Evolutionary conservation across 1,139 yeast genomes (phyloP).

Genomic region (Blastobotrys capitulatus): DNA sequence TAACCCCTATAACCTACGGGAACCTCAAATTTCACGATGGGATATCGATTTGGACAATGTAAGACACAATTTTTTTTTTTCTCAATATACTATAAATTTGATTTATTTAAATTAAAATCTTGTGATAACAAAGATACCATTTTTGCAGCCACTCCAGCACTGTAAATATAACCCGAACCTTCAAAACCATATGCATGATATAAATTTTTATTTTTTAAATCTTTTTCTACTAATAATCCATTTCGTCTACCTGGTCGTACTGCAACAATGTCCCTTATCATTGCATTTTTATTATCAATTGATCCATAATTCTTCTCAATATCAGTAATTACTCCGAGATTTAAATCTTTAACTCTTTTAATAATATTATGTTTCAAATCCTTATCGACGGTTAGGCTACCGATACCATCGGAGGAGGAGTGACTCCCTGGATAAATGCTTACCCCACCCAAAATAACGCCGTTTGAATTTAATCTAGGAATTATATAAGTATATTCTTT

Average conservation of each 20-base stretch:
- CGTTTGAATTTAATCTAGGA: slow-evolving; percentile 56
- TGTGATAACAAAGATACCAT: not conserved
- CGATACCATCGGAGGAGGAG: not conserved
- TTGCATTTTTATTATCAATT: not conserved
- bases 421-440: not conserved
- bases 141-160: slow-evolving; percentile 18
- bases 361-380: not conserved
- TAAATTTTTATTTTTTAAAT: slow-evolving; percentile 33
- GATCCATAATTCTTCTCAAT: not conserved
- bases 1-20: too few relatives aligned
- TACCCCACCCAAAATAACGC: slow-evolving; percentile 59
- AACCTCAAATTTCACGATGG: too few relatives aligned
- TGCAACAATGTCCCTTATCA: slow-evolving; percentile 53
- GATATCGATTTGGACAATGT: too few relatives aligned
- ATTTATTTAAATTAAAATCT: not conserved
- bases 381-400: not conserved
- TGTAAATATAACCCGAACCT: slow-evolving; percentile 50
- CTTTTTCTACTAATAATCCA: slow-evolving; percentile 49
- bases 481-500: slow-evolving; percentile 44
- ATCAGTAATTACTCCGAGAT: not conserved
- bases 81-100: not conserved
- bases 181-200: slow-evolving; percentile 68
- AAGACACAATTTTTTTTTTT: too few relatives aligned
- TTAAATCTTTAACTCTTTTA: not conserved
- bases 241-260: slow-evolving; percentile 65